Base-by-base conservation (phyloP, 495 filamentous ascomycete species). In the Durotheca rogersii region DNA sequence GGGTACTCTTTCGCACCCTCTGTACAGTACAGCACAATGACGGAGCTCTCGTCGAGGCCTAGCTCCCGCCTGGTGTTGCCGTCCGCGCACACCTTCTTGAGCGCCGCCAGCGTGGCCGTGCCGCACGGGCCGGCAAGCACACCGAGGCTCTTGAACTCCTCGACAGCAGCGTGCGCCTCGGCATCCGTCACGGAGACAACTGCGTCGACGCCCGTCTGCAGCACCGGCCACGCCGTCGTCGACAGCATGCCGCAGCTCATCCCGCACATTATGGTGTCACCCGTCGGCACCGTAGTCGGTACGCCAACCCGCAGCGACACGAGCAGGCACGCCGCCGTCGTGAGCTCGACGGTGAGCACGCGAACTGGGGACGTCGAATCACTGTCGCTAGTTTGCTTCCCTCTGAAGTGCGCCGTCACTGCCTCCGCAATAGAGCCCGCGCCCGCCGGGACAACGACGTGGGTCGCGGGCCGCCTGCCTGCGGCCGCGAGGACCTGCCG, bases 161-260 rank as follows among this genome's bases (percentile, higher is more conserved):
- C 57, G 10, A 81, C 67, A 0, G 77, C 79, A 1, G 60, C 11
- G 38, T 84, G 79, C 19, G 70, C 68, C 43, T 85, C 81, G 29
- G 63, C 39, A 37, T 82, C 82, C 0, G 75, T 75, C 0, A 86
- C 72, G 0, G 71, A 72, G 3, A 86, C 63, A 36, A 71, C 75
- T 2, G 73, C 80, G 66, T 84, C 81, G 4, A 84, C 71, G 15
- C 78, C 72, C 1, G 71, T 60, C 11, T 69, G 59, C 10, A 87
- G 59, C 3, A 79, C 59, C 1, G 78, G 72, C 84, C 84, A 86
- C 9, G 83, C 81, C 14, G 72, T 78, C 7, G 64, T 67, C 0
- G 83, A 85, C 7, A 85, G 72, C 0, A 80, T 86, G 0, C 83
- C 84, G 56, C 83, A 86, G 49, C 82, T 78, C 75, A 86, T 78